Conservation (phyloP, 176 grass and related monocot species). For the Carex myosuroides region DNA sequence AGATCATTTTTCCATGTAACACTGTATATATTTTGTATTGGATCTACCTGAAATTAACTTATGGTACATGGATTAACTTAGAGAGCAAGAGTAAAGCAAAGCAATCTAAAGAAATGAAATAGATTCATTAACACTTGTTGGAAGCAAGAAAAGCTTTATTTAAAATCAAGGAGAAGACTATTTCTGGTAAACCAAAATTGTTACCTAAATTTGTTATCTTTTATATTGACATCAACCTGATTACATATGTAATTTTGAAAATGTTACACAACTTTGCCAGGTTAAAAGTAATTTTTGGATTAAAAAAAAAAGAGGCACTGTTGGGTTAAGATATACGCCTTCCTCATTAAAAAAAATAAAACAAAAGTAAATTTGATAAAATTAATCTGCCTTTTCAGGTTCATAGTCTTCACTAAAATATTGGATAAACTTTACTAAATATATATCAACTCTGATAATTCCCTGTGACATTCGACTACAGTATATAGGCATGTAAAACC, state of each 20-base stretch:
- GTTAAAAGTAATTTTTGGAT: background rate
- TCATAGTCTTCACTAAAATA: background rate
- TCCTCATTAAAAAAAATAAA: background rate
- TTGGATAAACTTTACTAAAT: background rate
- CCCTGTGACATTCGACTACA: background rate
- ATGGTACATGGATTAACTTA: background rate
- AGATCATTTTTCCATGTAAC: conserved; percentile 30
- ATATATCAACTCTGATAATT: conserved; percentile 9
- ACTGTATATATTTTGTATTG: conserved; percentile 17
- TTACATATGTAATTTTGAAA: background rate
- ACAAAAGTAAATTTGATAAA: background rate
- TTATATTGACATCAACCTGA: too few species aligned
- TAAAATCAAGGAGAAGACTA: background rate
- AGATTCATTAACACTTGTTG: background rate
- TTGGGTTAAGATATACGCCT: background rate
- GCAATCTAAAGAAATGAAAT: background rate
- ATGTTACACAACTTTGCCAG: background rate
- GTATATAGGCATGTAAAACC: background rate
- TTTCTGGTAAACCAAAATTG: background rate
- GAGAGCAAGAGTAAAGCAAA: background rate
- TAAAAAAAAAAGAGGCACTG: background rate
- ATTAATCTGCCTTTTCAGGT: background rate
- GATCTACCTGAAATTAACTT: conserved; percentile 26
- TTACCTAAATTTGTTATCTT: background rate
- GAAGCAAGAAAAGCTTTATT: background rate